Base-by-base conservation (phyloP, 2,329 filamentous ascomycete species). In the Aspergillus caelatus region DNA sequence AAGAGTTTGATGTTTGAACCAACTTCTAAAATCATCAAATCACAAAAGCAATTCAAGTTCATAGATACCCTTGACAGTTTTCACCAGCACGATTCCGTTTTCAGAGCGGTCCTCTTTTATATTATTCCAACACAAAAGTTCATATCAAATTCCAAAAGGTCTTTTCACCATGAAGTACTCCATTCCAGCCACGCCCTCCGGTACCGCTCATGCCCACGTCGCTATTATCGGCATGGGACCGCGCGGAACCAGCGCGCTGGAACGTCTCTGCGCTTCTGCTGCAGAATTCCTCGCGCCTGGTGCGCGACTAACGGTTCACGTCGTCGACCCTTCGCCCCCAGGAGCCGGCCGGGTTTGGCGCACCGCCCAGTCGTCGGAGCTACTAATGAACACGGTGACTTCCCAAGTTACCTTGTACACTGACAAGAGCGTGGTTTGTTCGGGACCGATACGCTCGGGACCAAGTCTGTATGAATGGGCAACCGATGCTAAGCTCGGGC, bases 311-410 rank as follows among this genome's bases (percentile, higher is more conserved):
- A 58, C 57, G 1, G 45, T 58, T 34, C 57, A 58, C 16, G 45
- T 58, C 23, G 57, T 58, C 21, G 57, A 58, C 36, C 57, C 57
- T 2, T 58, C 57, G 4, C 45, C 57, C 8, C 57, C 57, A 10
- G 57, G 57, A 12, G 45, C 43, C 9, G 45, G 57, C 14, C 57
- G 45, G 26, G 57, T 58, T 32, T 58, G 57, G 57, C 57, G 57
- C 21, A 58, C 57, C 30, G 43, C 23, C 8, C 57, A 58, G 45
- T 58, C 57, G 4, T 39, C 57, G 7, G 45, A 58, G n/a, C 32
- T 58, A 32, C 21, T 58, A 23, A 58, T 58, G 57, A 58, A 58
- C 57, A 58, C 57, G 19, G 57, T 58, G 3, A 52, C 57, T 10
- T 58, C 57, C 9, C 57, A 58, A 16, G 32, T 52, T 9, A 58